Base-by-base conservation (phyloP, 768 basidiomycete genomes). In the Amanita polypyramis region DNA sequence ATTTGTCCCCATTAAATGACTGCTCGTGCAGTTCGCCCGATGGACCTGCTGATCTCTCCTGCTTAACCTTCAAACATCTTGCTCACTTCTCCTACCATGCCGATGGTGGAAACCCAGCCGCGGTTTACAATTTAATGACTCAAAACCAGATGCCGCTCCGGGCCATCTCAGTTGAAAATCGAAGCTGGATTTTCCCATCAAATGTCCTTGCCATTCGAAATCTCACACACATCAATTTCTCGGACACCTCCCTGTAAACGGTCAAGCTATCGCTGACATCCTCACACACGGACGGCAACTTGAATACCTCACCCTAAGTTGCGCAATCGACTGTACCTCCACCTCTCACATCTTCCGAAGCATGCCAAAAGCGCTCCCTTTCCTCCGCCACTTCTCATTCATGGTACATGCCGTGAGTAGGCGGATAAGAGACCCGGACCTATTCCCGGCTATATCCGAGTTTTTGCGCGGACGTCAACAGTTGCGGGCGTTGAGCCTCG, bases 391-490 rank as follows among this genome's bases (percentile, higher is more conserved):
- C 58, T 84, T 87, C 56, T 67, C 75, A 1, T 72, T 87, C 54
- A 67, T 67, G 10, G 69, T 79, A 14, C 58, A 63, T n/a, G 60
- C 58, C 2, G 56, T 77, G 2, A 64, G 67, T 10, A 66, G 72
- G 43, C 64, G 75, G 15, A 61, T 71, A 11, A 51, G 56, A 2
- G 82, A 85, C 55, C 65, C 72, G 11, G 82, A 82, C 55, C 66
- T 86, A 3, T 82, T 85, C 65, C 81, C 80, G 2, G 73, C 84
- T 6, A 70, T 87, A 36, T 70, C 77, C 4, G 81, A 79, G 25
- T 84, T 85, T 58, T 62, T 87, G 29, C 73, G 79, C 11, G 76
- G 73, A 6, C 67, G 80, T 37, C 61, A 60, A 17, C 62, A 73
- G 34, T 62, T 87, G 34, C 65, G 65, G n/a, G 74, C 74, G 0